These are phyloP conservation scores for Fusarium continuum DNA, from an alignment of 2,329 filamentous ascomycete genomes.

Conservation along the genomic window DNA sequence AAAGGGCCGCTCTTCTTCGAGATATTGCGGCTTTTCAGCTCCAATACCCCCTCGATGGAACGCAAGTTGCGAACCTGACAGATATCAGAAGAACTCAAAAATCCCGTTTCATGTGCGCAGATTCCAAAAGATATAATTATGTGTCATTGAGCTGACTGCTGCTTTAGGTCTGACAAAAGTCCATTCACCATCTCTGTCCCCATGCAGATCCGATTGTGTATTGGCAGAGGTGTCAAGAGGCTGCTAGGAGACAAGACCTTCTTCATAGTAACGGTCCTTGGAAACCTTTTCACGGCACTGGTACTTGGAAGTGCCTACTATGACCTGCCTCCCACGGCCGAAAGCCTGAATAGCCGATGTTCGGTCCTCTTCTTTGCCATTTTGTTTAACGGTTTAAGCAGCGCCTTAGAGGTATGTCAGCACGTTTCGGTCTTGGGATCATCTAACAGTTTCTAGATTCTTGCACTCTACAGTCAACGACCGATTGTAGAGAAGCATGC, in stretches of 20 bases:
- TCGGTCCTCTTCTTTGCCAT: slow-evolving; percentile 29
- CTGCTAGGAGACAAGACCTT: slow-evolving; percentile 33
- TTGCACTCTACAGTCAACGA: slow-evolving; percentile 41
- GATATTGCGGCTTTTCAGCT: slow-evolving; percentile 45
- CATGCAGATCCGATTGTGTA: slow-evolving; percentile 56
- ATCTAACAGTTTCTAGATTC: slow-evolving; percentile 7
- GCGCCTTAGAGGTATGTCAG: slow-evolving; percentile 15
- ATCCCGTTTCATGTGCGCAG: slow-evolving; percentile 15
- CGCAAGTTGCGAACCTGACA: slow-evolving; percentile 19
- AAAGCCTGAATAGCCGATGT: slow-evolving; percentile 10
- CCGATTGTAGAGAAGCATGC: slow-evolving; percentile 47
- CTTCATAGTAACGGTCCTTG: slow-evolving; percentile 15
- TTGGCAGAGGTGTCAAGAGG: slow-evolving; percentile 41
- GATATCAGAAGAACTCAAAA: slow-evolving; percentile 24
- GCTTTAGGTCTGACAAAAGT: slow-evolving; percentile 21
- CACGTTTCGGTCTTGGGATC: not conserved
- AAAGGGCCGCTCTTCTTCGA: slow-evolving; percentile 36
- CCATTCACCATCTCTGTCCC: slow-evolving; percentile 58
- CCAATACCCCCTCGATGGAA: slow-evolving; percentile 34
- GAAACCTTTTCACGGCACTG: slow-evolving; percentile 24
- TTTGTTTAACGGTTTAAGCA: slow-evolving; percentile 31
- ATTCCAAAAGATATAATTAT: not conserved
- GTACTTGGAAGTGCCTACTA: slow-evolving; percentile 33
- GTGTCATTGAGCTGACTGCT: not conserved
- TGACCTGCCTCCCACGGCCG: not conserved